These are phyloP conservation scores for Hypomyces rosellus DNA, from an alignment of 2,329 filamentous ascomycete genomes.

Conservation along the genomic window DNA sequence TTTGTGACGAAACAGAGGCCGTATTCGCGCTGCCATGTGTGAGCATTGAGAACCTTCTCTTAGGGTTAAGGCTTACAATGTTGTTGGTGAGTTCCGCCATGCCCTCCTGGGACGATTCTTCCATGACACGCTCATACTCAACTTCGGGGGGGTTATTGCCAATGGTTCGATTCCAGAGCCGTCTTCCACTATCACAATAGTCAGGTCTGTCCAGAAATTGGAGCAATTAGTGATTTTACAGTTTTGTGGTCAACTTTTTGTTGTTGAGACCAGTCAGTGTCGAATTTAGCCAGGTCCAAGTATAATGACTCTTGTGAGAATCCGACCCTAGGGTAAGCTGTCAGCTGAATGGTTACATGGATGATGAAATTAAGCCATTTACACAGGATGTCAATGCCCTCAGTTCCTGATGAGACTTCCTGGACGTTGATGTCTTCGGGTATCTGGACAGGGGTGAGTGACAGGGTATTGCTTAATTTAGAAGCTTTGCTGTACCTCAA, in stretches of 20 bases:
- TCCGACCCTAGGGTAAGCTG: constrained; percentile 52
- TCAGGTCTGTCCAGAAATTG: background rate
- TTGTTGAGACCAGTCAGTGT: constrained; percentile 27
- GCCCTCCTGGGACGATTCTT: constrained; percentile 36
- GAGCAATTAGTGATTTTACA: constrained; percentile 4
- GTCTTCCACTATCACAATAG: background rate
- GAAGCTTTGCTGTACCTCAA: constrained; percentile 22
- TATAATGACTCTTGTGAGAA: constrained; percentile 62
- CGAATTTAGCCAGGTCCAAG: constrained; percentile 43
- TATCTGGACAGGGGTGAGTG: constrained; percentile 20
- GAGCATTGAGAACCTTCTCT: constrained; percentile 4
- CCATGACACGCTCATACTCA: constrained; percentile 55
- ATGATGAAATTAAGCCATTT: constrained; percentile 2
- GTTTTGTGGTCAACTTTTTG: constrained; percentile 18
- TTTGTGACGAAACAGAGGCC: constrained; percentile 74
- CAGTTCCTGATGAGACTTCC: constrained; percentile 19
- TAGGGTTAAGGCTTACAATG: constrained; percentile 44
- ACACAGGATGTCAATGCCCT: constrained; percentile 31
- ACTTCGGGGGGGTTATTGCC: constrained; percentile 50
- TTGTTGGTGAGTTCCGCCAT: constrained; percentile 57
- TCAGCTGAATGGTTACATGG: background rate
- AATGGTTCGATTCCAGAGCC: constrained; percentile 25
- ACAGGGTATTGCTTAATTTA: background rate
- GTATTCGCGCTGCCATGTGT: constrained; percentile 46
- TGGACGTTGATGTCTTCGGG: constrained; percentile 24